phyloP scores from a whole-genome alignment of 441 rosid species.

The Raphanus hybrid region DNA sequence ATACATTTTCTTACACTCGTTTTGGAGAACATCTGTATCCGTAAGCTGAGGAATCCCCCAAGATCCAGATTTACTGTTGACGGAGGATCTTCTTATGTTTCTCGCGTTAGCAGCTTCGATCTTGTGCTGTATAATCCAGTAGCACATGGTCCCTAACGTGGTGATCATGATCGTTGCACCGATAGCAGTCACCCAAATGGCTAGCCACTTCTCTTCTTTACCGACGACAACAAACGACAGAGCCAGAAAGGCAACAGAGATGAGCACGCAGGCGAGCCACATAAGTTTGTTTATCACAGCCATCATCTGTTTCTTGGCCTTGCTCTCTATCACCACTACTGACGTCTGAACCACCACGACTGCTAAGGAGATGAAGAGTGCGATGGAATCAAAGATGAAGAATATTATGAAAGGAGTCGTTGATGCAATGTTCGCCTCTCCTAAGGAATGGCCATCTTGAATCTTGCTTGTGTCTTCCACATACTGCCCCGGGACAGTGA shows the following conservation, averaged over 20 bases:
- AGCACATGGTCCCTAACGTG: slow-evolving; percentile 84
- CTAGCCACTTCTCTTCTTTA: slow-evolving; percentile 65
- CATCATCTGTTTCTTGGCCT: slow-evolving; percentile 95
- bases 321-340: slow-evolving; percentile 85
- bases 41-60: slow-evolving; percentile 61
- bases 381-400: slow-evolving; percentile 80
- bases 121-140: slow-evolving; percentile 86
- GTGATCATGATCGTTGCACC: slow-evolving; percentile 83
- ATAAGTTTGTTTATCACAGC: slow-evolving; percentile 86
- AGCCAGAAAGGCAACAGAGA: slow-evolving; percentile 81
- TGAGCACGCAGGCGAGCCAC: slow-evolving; percentile 90
- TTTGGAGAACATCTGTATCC: slow-evolving; percentile 71
- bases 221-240: slow-evolving; percentile 88
- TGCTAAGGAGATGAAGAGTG: slow-evolving; percentile 91
- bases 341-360: slow-evolving; percentile 96
- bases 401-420: slow-evolving; percentile 69
- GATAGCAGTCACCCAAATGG: slow-evolving; percentile 72
- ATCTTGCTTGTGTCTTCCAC: slow-evolving; percentile 53
- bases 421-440: slow-evolving; percentile 77
- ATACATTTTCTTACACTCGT: slow-evolving; percentile 84
- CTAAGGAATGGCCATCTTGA: slow-evolving; percentile 60
- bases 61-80: slow-evolving; percentile 66
- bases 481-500: slow-evolving; percentile 88
- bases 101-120: slow-evolving; percentile 80
- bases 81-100: slow-evolving; percentile 63